Evolutionary conservation across 2,329 filamentous ascomycete species (phyloP), one percentile per base, ranked within the genome.

Genomic region (Ophiostoma quercus): DNA sequence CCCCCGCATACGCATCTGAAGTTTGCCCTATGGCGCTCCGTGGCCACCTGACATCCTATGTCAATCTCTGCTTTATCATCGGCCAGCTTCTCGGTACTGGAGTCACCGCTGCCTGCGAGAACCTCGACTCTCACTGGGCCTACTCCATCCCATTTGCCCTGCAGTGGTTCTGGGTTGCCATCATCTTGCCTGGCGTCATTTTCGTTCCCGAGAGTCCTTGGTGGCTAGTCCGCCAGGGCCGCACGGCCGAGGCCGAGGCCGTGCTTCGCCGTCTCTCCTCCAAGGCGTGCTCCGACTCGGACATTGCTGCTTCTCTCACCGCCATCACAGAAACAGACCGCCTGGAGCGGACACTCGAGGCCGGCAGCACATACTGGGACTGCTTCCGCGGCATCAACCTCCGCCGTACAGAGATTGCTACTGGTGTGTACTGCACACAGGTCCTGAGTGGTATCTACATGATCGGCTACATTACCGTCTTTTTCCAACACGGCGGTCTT

Each of bases 371-470:
- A 0, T 86, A 86, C 71, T 22, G 77, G 43, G 84, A 86, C 73
- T 85, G 83, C 68, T 81, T 86, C 74, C 81, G 77, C 67, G 83
- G 82, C 1, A 79, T 80, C 37, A 84, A 85, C 72, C 75, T 81
- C 37, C 80, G 83, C 32, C 82, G 84, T 51, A 86, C 84, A 0
- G 84, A 86, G 75, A 85, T 86, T 54, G 81, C 83, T 6, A 80
- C 82, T 71, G 87, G 88, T 76, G 86, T 88, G 7, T 90, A 88
- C 80, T 83, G 85, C 3, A 87, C 87, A 2, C 88, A 90, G 74
- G 88, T 88, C 25, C 79, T 90, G 1, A 86, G 84, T 68, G 87
- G 88, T 32, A 87, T 87, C 72, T 86, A 87, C 16, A 84, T 90
- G 72, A 86, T 88, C 66, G 85, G 85, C 70, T 90, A 88, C 73